Conservation (phyloP, 495 filamentous ascomycete species). For the Penicillium cosmopolitanum region DNA sequence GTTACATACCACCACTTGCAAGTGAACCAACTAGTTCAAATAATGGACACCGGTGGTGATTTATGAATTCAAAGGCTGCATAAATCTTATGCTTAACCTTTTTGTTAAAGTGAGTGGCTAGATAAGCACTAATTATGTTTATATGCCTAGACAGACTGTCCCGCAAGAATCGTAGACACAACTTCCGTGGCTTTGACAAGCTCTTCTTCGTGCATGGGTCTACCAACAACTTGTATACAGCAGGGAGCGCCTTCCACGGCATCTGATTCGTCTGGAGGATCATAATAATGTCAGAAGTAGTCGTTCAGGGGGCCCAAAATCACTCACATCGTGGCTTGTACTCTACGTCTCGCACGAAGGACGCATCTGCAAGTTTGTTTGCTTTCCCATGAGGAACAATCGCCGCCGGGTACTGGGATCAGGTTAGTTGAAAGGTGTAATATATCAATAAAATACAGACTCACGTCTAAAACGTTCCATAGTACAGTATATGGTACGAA, state of each 20-base stretch:
- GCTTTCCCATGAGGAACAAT: conserved; percentile 26
- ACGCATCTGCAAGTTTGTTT: conserved; percentile 14
- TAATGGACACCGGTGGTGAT: too few relatives aligned
- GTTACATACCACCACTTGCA: too few relatives aligned
- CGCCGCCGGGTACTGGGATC: conserved; percentile 22
- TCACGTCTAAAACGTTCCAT: conserved; percentile 24
- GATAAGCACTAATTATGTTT: not conserved
- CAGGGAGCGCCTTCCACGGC: conserved; percentile 24
- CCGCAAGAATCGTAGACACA: conserved; percentile 4
- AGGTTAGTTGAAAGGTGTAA: not conserved
- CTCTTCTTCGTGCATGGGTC: conserved; percentile 24
- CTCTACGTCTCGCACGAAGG: conserved; percentile 19
- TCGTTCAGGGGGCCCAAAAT: not conserved
- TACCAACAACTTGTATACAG: conserved; percentile 21
- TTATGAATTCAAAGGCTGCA: too few relatives aligned
- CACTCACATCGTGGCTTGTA: conserved; percentile 28
- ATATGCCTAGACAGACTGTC: not conserved
- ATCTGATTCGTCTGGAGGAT: conserved; percentile 10
- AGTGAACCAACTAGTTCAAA: too few relatives aligned
- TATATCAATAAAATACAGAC: not conserved
- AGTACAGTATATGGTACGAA: conserved; percentile 21
- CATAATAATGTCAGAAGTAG: not conserved
- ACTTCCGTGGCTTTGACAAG: conserved; percentile 3
- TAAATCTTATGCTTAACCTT: not conserved
- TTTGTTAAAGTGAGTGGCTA: not conserved